A percentile compares a stretch with the other conserved stretches of the same genome.
Conservation (phyloP, 176 grass and related monocot genomes). For the Oryza longistaminata region DNA sequence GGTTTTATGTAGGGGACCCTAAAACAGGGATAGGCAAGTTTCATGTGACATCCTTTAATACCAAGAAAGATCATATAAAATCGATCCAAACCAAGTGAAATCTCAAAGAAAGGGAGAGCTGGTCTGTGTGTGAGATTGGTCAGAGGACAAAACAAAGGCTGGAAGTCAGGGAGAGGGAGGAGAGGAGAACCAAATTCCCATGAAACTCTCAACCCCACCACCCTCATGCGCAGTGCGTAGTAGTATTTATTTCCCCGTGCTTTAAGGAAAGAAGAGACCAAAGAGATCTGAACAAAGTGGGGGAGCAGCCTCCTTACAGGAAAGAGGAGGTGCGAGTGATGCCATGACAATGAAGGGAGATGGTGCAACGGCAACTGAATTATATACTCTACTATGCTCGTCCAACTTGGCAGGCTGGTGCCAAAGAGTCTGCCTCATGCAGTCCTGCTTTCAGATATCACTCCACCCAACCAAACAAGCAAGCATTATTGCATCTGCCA, state of each 20-base stretch:
- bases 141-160: conserved; percentile 31
- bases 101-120: conserved; percentile 18
- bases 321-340: conserved; percentile 31
- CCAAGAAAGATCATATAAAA: conserved; percentile 31
- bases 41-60: conserved; percentile 56
- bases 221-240: not conserved
- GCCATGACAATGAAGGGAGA: conserved; percentile 36
- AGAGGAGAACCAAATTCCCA: conserved; percentile 41
- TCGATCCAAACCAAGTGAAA: conserved; percentile 36
- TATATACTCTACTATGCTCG: conserved; percentile 8
- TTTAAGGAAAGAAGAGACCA: conserved; percentile 67
- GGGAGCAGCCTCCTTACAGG: conserved; percentile 32
- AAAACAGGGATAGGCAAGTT: conserved; percentile 15
- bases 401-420: conserved; percentile 45
- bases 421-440: conserved; percentile 38
- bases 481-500: conserved; percentile 35
- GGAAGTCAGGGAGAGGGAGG: not conserved
- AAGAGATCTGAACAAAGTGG: conserved; percentile 58
- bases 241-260: conserved; percentile 57
- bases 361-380: conserved; percentile 41
- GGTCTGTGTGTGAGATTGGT: conserved; percentile 26
- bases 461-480: conserved; percentile 37
- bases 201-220: conserved; percentile 52
- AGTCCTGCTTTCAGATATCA: conserved; percentile 37
- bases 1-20: conserved; percentile 32